phyloP scores from a whole-genome alignment of 1,284 basidiomycete genomes.

The Ganoderma sinense region DNA sequence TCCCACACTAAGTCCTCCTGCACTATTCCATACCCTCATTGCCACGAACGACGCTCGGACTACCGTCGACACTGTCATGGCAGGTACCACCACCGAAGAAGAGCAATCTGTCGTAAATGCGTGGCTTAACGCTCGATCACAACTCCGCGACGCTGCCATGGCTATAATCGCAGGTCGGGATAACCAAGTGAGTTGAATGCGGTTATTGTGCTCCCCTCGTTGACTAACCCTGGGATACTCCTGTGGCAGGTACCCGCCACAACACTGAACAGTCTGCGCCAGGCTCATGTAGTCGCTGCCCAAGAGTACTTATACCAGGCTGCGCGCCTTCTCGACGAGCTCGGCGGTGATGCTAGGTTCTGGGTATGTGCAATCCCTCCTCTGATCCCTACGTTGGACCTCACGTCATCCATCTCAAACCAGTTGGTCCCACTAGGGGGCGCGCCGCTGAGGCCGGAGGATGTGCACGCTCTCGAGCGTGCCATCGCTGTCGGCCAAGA shows the following conservation, averaged over 20 bases:
- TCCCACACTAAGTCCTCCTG: background rate
- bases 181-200: background rate
- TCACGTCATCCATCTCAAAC: background rate
- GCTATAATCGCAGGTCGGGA: background rate
- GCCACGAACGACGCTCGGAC: background rate
- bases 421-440: background rate
- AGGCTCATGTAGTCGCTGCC: background rate
- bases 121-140: background rate
- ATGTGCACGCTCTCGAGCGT: background rate
- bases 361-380: background rate
- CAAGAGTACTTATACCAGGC: background rate
- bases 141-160: background rate
- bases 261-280: background rate
- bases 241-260: background rate
- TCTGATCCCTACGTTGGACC: background rate
- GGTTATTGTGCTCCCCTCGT: background rate
- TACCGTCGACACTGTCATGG: background rate
- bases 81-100: background rate
- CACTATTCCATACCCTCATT: background rate
- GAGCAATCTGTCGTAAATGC: background rate
- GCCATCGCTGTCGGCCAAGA: background rate
- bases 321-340: background rate
- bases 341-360: background rate
- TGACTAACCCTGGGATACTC: background rate
- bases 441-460: background rate